Evolutionary conservation across 208 protist species (phyloP).

Genomic region (Histomonas meleagridis): DNA sequence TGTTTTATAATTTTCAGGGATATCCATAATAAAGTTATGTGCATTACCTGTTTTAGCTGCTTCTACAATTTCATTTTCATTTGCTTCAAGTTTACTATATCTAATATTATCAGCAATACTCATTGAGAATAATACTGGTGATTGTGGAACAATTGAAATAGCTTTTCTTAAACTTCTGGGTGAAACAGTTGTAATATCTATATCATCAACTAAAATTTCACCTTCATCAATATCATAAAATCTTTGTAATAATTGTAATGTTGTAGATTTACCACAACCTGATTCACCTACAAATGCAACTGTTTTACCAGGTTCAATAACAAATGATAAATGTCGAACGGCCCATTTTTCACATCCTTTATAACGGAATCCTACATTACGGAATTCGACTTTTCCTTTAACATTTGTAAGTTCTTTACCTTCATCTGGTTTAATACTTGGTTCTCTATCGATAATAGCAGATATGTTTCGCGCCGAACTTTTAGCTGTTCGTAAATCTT

Average conservation of each 20-base stretch:
- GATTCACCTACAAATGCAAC: slow-evolving; percentile 45
- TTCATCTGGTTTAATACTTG: too few relatives aligned
- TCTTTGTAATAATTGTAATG: slow-evolving; percentile 67
- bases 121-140: neutral
- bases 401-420: too few relatives aligned
- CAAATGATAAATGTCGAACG: slow-evolving; percentile 50
- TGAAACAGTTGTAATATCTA: slow-evolving; percentile 49
- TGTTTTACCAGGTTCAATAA: slow-evolving; percentile 38
- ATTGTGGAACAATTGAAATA: slow-evolving; percentile 35
- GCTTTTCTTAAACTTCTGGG: slow-evolving; percentile 50
- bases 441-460: too few relatives aligned
- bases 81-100: slow-evolving; percentile 42
- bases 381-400: too few relatives aligned
- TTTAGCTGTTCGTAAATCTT: too few relatives aligned
- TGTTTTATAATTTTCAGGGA: neutral
- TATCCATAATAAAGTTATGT: too few relatives aligned
- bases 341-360: too few relatives aligned
- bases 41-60: too few relatives aligned
- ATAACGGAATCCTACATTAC: too few relatives aligned
- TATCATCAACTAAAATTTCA: slow-evolving; percentile 32
- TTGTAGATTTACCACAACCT: slow-evolving; percentile 43
- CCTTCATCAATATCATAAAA: slow-evolving; percentile 71
- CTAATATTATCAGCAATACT: slow-evolving; percentile 40
- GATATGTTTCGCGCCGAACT: too few relatives aligned
- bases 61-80: too few relatives aligned